A percentile compares a stretch with the other conserved stretches of the same genome.
Evolutionary conservation across 352 stramenopile species (phyloP).

Genomic region (Pythium guiyangense): DNA sequence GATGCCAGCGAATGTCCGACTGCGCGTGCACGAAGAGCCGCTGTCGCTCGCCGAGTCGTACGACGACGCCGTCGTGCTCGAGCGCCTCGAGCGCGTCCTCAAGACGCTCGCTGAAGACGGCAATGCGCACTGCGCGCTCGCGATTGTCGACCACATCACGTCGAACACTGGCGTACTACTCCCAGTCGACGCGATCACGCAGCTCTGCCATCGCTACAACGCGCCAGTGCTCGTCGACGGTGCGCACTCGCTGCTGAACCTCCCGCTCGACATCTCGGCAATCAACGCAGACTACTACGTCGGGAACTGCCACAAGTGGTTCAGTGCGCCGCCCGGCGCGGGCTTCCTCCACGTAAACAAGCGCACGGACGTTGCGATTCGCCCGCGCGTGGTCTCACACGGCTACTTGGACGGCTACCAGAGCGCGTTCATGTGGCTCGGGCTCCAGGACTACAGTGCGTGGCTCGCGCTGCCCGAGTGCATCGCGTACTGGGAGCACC

Average conservation of each 20-base stretch:
- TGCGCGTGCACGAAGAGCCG: slow-evolving; percentile 52
- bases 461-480: slow-evolving; percentile 84
- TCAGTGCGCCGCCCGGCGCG: slow-evolving; percentile 84
- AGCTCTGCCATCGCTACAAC: slow-evolving; percentile 36
- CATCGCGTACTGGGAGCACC: slow-evolving; percentile 77
- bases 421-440: slow-evolving; percentile 92
- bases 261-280: slow-evolving; percentile 60
- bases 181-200: slow-evolving; percentile 76
- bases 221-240: slow-evolving; percentile 88
- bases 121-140: slow-evolving; percentile 35
- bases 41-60: slow-evolving; percentile 61
- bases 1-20: background rate
- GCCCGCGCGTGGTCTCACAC: slow-evolving; percentile 89
- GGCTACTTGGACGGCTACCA: slow-evolving; percentile 87
- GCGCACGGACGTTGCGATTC: slow-evolving; percentile 20
- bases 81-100: slow-evolving; percentile 29
- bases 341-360: slow-evolving; percentile 83
- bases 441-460: slow-evolving; percentile 88
- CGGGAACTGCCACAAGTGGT: slow-evolving; percentile 95
- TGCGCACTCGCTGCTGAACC: slow-evolving; percentile 86
- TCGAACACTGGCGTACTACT: slow-evolving; percentile 91
- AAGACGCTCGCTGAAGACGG: slow-evolving; percentile 22
- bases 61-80: slow-evolving; percentile 46
- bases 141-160: slow-evolving; percentile 92
- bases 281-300: slow-evolving; percentile 91